Evolutionary conservation across 768 basidiomycete species (phyloP).

Genomic region (Lentinula sp.): DNA sequence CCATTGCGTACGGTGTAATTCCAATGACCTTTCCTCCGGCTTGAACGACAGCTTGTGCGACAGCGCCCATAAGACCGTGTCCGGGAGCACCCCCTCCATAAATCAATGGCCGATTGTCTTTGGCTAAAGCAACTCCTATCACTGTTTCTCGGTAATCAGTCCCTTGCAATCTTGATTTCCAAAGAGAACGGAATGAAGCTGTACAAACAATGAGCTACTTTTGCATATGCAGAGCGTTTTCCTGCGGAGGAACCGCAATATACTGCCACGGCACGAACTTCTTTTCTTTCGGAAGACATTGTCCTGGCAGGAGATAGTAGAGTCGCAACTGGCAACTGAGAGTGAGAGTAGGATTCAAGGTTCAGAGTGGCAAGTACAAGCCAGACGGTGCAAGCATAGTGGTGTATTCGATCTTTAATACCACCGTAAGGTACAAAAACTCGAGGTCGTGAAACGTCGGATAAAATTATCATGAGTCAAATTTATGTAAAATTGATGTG

Average conservation of each 20-base stretch:
- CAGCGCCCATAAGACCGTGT: constrained; percentile 67
- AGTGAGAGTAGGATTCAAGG: too few relatives aligned
- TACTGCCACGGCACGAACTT: constrained; percentile 51
- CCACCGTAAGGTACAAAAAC: too few relatives aligned
- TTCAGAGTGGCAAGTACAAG: too few relatives aligned
- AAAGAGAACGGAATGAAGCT: not conserved
- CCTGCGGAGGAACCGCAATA: constrained; percentile 81
- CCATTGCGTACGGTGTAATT: constrained; percentile 74
- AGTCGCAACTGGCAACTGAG: too few relatives aligned
- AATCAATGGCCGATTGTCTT: constrained; percentile 55
- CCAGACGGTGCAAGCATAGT: too few relatives aligned
- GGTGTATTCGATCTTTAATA: too few relatives aligned
- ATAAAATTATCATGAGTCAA: too few relatives aligned
- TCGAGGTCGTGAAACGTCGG: too few relatives aligned
- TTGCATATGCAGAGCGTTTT: constrained; percentile 48
- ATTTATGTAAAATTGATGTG: too few relatives aligned
- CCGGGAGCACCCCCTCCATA: constrained; percentile 86
- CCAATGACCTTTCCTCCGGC: constrained; percentile 72
- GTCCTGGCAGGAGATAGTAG: constrained; percentile 8
- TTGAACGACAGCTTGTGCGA: constrained; percentile 60
- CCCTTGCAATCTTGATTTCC: not conserved
- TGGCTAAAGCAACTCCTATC: constrained; percentile 67
- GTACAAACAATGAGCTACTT: constrained; percentile 64
- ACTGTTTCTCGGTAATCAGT: constrained; percentile 32
- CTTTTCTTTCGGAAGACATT: not conserved